Evolutionary conservation across 2,329 filamentous ascomycete genomes (phyloP).

Genomic region (Aspergillus sclerotialis): DNA sequence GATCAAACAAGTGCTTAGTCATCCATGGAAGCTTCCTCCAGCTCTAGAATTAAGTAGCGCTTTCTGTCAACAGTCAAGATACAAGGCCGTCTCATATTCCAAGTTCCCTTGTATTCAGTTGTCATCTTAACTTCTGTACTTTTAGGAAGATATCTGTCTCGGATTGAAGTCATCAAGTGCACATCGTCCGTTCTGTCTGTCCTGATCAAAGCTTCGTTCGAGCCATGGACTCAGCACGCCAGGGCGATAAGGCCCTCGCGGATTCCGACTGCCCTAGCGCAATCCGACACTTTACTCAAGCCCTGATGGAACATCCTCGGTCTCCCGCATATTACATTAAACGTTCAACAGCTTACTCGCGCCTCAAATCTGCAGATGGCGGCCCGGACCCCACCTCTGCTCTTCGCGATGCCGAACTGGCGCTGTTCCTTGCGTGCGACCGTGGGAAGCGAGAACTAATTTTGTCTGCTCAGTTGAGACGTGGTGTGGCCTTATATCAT

Average conservation of each 20-base stretch:
- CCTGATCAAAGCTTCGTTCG: background rate
- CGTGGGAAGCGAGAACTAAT: constrained; percentile 71
- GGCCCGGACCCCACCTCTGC: constrained; percentile 41
- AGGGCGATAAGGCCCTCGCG: constrained; percentile 57
- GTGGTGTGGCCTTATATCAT: constrained; percentile 66
- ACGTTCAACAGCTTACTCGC: constrained; percentile 71
- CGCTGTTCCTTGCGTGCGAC: constrained; percentile 54
- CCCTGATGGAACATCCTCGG: constrained; percentile 54
- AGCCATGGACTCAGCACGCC: constrained; percentile 46
- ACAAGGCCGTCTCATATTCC: too few relatives aligned
- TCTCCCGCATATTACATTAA: constrained; percentile 75
- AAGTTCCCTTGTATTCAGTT: too few relatives aligned
- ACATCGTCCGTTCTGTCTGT: too few relatives aligned
- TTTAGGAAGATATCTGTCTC: too few relatives aligned
- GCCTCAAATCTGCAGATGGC: constrained; percentile 47
- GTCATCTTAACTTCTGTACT: too few relatives aligned
- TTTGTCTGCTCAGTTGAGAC: constrained; percentile 71
- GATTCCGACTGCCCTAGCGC: constrained; percentile 60
- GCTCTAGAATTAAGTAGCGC: too few relatives aligned
- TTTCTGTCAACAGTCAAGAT: too few relatives aligned
- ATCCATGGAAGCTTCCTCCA: too few relatives aligned
- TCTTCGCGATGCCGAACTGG: constrained; percentile 62
- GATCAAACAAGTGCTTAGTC: too few relatives aligned
- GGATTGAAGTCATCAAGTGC: too few relatives aligned
- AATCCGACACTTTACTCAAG: constrained; percentile 60